phyloP scores from a whole-genome alignment of 805 yeast genomes.

The Pichia exigua region DNA sequence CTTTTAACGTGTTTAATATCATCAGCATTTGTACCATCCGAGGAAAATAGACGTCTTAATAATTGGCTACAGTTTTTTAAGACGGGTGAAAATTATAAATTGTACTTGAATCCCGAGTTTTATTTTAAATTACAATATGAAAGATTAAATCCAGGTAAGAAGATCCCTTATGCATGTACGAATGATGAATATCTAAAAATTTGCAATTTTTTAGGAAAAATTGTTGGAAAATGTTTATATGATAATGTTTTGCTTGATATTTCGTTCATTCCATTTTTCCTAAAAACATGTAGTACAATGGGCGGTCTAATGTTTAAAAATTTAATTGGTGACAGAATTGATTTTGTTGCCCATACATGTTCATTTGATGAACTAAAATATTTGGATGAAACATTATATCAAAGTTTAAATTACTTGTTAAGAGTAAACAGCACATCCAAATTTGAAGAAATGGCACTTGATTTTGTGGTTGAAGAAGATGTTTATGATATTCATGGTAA shows the following conservation, averaged over 20 bases:
- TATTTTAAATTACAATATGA: constrained; percentile 23
- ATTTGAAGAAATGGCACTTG: constrained; percentile 51
- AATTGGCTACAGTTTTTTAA: constrained; percentile 31
- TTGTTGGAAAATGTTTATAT: constrained; percentile 84
- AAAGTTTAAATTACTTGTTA: constrained; percentile 54
- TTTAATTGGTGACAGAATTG: constrained; percentile 14
- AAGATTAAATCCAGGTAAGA: constrained; percentile 20
- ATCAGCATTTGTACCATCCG: constrained; percentile 53
- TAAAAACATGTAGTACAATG: constrained; percentile 44
- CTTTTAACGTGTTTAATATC: constrained; percentile 64
- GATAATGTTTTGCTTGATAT: constrained; percentile 76
- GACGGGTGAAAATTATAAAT: constrained; percentile 43
- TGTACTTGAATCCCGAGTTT: constrained; percentile 64
- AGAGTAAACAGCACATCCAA: constrained; percentile 43
- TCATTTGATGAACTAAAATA: constrained; percentile 74
- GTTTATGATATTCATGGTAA: constrained; percentile 22
- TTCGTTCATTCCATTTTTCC: constrained; percentile 78
- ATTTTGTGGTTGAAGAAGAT: constrained; percentile 54
- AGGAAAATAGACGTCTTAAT: constrained; percentile 18
- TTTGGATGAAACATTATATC: constrained; percentile 61
- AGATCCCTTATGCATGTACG: constrained; percentile 21
- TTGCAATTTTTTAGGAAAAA: constrained; percentile 63
- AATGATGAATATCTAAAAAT: constrained; percentile 24
- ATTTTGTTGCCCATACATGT: constrained; percentile 32
- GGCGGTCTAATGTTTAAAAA: constrained; percentile 26